Evolutionary conservation across 345 rosid species (phyloP), one percentile per base, ranked within the genome.

Genomic region (Rhizophora apiculata): DNA sequence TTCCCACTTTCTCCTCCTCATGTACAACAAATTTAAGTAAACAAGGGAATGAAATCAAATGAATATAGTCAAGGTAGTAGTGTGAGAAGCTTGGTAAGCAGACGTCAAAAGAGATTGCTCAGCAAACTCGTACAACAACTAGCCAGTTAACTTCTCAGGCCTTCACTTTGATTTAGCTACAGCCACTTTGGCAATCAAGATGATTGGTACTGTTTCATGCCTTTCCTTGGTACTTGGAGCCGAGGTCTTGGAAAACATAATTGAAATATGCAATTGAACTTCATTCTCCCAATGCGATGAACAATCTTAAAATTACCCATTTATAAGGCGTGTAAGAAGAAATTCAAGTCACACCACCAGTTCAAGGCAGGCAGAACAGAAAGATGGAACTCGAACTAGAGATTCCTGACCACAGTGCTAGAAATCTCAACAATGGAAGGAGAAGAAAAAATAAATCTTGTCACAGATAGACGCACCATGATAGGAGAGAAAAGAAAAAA

Each of bases 81-180:
- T 90, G 85, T 88, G 22, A 74, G 87, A 88, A 89, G 85, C 79
- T 91, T 92, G 92, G 96, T 91, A 88, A 91, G 94, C 94, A 91
- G 89, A 87, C 78, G 83, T 76, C 87, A 81, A 91, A 68, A 61
- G 76, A 78, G 78, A 55, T 62, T 56, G 27, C 48, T 76, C 69
- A 65, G n/a, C 65, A 60, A 82, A 67, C 84, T 21, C 75, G 68
- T 65, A 77, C 90, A 78, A 89, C 82, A 75, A 87, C 87, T 88
- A 89, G 89, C 94, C 97, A 91, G 88, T 80, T 68, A 87, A 82
- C 89, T 77, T 84, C 92, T 72, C 16, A n/a, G 13, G 8, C 32
- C 37, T 69, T 78, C 29, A 27, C 72, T 80, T 80, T 49, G 31
- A 81, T 83, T 30, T 91, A 70, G 96, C 94, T 84, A 84, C 89